Evolutionary conservation across 1,284 basidiomycete genomes (phyloP).

Genomic region (Erythrobasidium hasegawianum): DNA sequence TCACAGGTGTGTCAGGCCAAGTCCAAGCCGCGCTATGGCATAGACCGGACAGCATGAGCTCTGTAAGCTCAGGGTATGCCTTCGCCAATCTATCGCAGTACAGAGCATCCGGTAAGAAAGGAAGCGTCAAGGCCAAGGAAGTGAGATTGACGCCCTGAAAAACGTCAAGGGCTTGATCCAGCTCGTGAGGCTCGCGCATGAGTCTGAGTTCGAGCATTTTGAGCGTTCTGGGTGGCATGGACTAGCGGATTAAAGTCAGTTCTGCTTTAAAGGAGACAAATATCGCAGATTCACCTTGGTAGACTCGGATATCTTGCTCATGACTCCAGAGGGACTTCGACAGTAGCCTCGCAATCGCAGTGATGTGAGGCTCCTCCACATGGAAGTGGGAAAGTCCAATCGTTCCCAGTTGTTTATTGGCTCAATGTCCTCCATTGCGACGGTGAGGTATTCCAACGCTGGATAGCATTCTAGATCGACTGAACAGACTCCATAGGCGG

Average conservation of each 20-base stretch:
- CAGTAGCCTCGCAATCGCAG: neutral
- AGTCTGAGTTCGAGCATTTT: neutral
- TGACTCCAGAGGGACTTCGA: neutral
- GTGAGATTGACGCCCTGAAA: neutral
- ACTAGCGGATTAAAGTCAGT: neutral
- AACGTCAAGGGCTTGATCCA: neutral
- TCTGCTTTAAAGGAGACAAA: no score
- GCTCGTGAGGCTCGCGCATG: neutral
- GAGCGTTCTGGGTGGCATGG: neutral
- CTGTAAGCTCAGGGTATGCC: neutral
- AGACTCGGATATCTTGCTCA: neutral
- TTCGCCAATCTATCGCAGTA: neutral
- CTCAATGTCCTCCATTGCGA: conserved; percentile 1
- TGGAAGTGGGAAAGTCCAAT: neutral
- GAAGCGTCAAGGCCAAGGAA: neutral
- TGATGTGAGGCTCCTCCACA: neutral
- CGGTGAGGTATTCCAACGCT: neutral
- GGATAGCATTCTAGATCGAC: neutral
- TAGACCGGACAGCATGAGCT: neutral
- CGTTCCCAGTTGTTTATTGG: neutral
- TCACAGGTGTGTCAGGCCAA: neutral
- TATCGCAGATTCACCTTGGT: no score
- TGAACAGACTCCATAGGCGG: neutral
- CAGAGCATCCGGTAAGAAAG: neutral
- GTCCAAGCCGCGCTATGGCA: neutral